Base-by-base conservation (phyloP, 495 filamentous ascomycete genomes). In the Penicillium cosmopolitanum region DNA sequence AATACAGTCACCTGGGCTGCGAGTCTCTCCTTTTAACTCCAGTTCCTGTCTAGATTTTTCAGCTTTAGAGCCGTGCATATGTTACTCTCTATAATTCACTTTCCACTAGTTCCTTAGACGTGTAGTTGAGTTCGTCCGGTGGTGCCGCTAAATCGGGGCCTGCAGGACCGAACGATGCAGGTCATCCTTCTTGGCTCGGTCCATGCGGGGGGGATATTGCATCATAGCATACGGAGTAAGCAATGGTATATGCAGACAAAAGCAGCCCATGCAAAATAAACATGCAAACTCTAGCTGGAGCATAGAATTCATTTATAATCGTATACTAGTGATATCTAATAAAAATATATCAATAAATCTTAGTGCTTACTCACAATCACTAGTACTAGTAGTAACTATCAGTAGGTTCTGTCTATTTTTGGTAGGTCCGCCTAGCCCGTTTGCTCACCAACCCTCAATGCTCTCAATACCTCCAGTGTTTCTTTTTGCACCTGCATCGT, bases 201-300 rank as follows among this genome's bases (percentile, higher is more conserved):
- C 57, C 43, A 57, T 63, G 67, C 65, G 62, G 67, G 67, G 62
- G 67, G 67, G 62, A 36, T 13, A 65, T 63, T 65, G 66, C 60
- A 63, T 66, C 46, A 48, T 48, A 48, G 46, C 10, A 9, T 48
- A 28, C 23, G n/a, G 12, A 44, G 42, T 43, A 43, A 23, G 23
- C 23, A 3, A 23, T 31, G 28, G 28, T 31, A 31, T 31, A 31
- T 31, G 28, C 28, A 23, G 23, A 23, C 23, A 7, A 31, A 31
- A 6, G 8, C 28, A 31, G 28, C 28, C 28, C 28, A 31, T 31
- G 28, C 19, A 31, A 31, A 31, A 31, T 31, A 31, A 31, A 31
- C 28, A 8, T 23, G 23, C 5, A 31, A 31, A 31, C 5, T 31
- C 28, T 31, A 31, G 28, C 23, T 23, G 23, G 23, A 23, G 23